These are phyloP conservation scores for Eutrema heterophyllum DNA, from an alignment of 345 rosid genomes.

Conservation along the genomic window DNA sequence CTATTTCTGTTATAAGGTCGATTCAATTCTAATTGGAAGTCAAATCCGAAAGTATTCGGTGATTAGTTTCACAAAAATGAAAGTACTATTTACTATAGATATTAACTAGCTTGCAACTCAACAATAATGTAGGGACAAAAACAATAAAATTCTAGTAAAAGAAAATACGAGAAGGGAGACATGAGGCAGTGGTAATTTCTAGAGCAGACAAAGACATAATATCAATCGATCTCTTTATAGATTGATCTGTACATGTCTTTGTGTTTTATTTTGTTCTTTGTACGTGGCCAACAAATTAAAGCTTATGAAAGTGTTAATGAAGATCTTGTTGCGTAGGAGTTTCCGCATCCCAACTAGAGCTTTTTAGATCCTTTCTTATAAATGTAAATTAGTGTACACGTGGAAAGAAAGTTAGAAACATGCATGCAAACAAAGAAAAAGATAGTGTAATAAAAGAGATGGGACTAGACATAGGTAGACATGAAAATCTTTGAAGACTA, in stretches of 20 bases:
- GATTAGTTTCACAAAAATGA: no score
- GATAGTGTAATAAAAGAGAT: slow-evolving; percentile 5
- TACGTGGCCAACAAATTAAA: neutral
- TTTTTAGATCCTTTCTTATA: neutral
- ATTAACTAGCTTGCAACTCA: neutral
- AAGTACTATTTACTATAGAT: neutral
- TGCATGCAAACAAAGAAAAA: slow-evolving; percentile 11
- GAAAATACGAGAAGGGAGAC: neutral
- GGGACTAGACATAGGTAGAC: slow-evolving; percentile 25
- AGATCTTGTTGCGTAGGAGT: neutral
- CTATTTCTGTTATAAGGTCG: no score
- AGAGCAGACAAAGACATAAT: neutral
- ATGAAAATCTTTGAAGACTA: slow-evolving; percentile 20
- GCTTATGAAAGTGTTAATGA: neutral
- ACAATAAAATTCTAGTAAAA: neutral
- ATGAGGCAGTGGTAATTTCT: slow-evolving; percentile 7
- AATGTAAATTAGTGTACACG: slow-evolving; percentile 1
- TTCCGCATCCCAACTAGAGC: neutral
- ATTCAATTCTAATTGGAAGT: no score
- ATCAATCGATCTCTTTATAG: neutral
- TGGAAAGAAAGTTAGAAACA: slow-evolving; percentile 13
- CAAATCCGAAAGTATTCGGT: no score
- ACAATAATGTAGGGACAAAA: neutral
- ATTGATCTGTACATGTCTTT: neutral
- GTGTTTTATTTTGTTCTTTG: neutral